Conservation (phyloP, 495 filamentous ascomycete genomes). For the Terfezia boudieri region DNA sequence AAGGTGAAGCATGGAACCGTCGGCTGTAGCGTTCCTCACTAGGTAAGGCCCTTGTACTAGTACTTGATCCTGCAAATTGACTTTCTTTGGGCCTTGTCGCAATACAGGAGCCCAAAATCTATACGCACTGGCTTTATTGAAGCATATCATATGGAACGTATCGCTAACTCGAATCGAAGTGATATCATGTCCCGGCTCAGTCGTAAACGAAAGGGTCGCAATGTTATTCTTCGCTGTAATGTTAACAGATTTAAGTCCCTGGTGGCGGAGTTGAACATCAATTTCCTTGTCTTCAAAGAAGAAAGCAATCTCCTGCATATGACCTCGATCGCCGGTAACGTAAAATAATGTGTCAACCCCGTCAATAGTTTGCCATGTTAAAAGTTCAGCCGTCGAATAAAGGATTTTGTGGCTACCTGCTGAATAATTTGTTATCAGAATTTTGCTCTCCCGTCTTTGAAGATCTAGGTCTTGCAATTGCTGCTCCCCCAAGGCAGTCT, state of each 20-base stretch:
- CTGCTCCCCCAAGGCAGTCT: neutral
- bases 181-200: neutral
- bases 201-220: neutral
- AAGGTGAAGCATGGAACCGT: constrained; percentile 31
- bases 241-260: neutral
- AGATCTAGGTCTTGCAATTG: neutral
- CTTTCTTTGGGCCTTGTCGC: constrained; percentile 16
- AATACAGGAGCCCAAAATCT: constrained; percentile 29
- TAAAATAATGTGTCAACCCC: constrained; percentile 21
- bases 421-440: neutral
- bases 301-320: neutral
- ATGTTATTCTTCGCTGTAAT: neutral
- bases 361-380: constrained; percentile 16
- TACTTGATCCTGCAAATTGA: constrained; percentile 22
- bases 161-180: neutral
- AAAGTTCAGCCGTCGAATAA: neutral
- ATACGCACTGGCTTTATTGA: constrained; percentile 19
- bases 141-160: neutral
- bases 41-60: constrained; percentile 57
- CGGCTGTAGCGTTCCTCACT: constrained; percentile 35
- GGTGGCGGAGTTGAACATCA: neutral
- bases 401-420: neutral
- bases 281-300: neutral
- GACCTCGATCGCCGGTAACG: constrained; percentile 12
- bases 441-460: neutral